Evolutionary conservation across 1,284 basidiomycete species (phyloP), one percentile per base, ranked within the genome.

Genomic region (Papiliotrema terrestris): DNA sequence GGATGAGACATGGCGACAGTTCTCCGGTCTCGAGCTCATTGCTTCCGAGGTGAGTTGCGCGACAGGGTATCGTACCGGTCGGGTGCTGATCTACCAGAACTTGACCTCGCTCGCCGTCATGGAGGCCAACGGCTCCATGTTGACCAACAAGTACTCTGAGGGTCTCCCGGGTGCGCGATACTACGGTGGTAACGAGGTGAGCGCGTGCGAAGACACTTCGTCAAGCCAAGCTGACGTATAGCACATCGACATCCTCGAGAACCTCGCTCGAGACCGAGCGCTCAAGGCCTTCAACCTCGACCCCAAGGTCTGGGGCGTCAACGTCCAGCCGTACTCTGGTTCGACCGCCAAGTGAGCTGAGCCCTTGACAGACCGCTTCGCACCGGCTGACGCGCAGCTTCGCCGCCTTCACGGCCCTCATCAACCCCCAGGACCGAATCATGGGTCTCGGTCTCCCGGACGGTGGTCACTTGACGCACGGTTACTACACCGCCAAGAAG

Each of bases 391-490:
- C 42, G 8, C 19, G 29, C 68, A 95, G 89, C 86, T 99, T 98
- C 74, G 96, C 95, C 60, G 90, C 94, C 48, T 85, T 98, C 75
- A 98, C 96, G 39, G 94, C 95, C 41, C 83, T 99, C 63, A 86
- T 98, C 73, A 88, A 97, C 76, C 96, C 96, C 54, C 91, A 98
- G 78, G 96, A 98, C 79, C 89, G 96, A 65, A 84, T 99, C 69
- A 98, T 99, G 96, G 96, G 96, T 80, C 89, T 99, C 65, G 95
- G 93, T 63, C 87, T 99, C 49, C 93, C 96, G 36, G 94, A 98
- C 72, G 96, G 96, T 77, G 96, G 96, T 58, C 96, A 98, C 79
- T 84, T 99, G 64, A 97, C 94, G 43, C 94, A 98, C 78, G 94
- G 94, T 39, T 96, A 96, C 83, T 98, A 97, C 80, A 98, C 94